Base-by-base conservation (phyloP, 768 basidiomycete species). In the Serpula lacrymans region DNA sequence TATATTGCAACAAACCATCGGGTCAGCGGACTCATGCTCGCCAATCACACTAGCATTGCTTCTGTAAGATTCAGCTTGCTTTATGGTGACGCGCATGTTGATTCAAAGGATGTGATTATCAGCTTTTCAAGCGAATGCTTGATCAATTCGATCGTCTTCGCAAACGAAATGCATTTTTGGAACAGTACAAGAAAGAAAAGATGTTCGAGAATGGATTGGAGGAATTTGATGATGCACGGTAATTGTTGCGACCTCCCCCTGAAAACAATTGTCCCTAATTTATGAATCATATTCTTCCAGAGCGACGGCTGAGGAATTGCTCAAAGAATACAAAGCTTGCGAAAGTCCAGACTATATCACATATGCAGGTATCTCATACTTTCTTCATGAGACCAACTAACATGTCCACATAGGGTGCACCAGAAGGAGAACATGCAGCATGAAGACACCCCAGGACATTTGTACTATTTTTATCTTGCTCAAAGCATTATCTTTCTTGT, bases 171-270 rank as follows among this genome's bases (percentile, higher is more conserved):
- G 96, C 96, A 2, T 98, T 95, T 63, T 62, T 99, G 65, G 93
- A 97, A 41, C 90, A 94, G 59, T 99, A 98, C 71, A 96, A 95
- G 71, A 92, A 91, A 59, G 93, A 97, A 63, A 85, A 86, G 57
- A 84, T 95, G 74, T 99, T 99, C 58, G 85, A 87, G 59, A 85
- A 94, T 58, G 84, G 84, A 2, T 61, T 98, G 49, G 91, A 94
- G 49, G 94, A 98, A 64, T 98, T 99, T 61, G 94, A 98, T 53
- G 92, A 96, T 64, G 88, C 96, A n/a, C 79, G 90, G 92, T 90
- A 54, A 44, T 74, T 48, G 7, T 18, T 20, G 4, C n/a, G 22
- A 11, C 35, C 9, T 8, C 16, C 39, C 11, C 16, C 18, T 2
- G 17, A 21, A 27, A 16, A 25, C 18, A 10, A 27, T 2, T 21